These are phyloP conservation scores for Desmodesmus armatus DNA, from an alignment of 139 green algal species.

Conservation along the genomic window DNA sequence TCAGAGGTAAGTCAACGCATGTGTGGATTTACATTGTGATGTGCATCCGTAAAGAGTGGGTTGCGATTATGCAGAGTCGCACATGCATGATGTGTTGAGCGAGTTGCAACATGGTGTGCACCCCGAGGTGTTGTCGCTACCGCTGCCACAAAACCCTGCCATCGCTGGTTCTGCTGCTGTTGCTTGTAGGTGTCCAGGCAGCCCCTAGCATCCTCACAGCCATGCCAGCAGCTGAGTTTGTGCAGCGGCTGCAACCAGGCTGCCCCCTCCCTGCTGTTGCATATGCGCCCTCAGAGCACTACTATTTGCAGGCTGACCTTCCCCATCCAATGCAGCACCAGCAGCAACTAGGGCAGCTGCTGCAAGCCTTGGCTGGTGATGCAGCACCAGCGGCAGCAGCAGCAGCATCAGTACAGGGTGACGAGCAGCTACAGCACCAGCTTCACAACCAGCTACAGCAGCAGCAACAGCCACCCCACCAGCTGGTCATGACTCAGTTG, in stretches of 20 bases:
- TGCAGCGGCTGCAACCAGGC: slow-evolving; percentile 23
- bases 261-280: slow-evolving; percentile 24
- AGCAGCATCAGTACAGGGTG: not conserved
- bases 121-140: not conserved
- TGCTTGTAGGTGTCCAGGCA: not conserved
- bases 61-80: not conserved
- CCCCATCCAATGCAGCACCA: not conserved
- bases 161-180: not conserved
- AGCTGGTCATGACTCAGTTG: slow-evolving; percentile 41
- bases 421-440: not conserved
- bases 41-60: not conserved
- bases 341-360: not conserved
- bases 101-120: too few species aligned
- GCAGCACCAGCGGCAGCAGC: not conserved
- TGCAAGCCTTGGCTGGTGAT: not conserved
- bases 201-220: too few species aligned
- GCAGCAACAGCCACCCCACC: not conserved
- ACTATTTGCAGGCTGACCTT: slow-evolving; percentile 55
- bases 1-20: slow-evolving; percentile 44
- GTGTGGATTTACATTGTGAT: not conserved
- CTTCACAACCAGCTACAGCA: not conserved
- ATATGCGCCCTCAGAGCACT: slow-evolving; percentile 48
- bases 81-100: too few species aligned
- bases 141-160: not conserved
- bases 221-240: slow-evolving; percentile 53